These are phyloP conservation scores for Ophiocordyceps australis DNA, from an alignment of 2,329 filamentous ascomycete genomes.

Conservation along the genomic window DNA sequence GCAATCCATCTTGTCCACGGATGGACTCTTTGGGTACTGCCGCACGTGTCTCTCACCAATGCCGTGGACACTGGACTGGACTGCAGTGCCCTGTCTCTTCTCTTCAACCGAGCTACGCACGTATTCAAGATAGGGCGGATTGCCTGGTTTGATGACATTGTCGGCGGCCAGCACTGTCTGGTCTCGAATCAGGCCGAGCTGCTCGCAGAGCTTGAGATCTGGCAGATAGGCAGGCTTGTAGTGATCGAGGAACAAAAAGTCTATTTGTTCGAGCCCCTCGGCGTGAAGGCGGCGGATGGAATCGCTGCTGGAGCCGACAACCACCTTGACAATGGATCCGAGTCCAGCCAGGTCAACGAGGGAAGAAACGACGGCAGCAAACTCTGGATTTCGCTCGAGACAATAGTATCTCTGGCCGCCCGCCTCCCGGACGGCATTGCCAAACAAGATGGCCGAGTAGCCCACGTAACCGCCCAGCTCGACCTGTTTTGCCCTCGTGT, in stretches of 20 bases:
- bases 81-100: slow-evolving; percentile 25
- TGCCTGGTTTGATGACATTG: slow-evolving; percentile 54
- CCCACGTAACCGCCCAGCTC: slow-evolving; percentile 70
- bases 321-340: slow-evolving; percentile 48
- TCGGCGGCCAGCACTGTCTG: slow-evolving; percentile 50
- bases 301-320: slow-evolving; percentile 51
- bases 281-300: slow-evolving; percentile 42
- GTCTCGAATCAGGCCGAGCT: slow-evolving; percentile 41
- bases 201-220: slow-evolving; percentile 62
- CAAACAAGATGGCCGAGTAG: slow-evolving; percentile 66
- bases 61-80: slow-evolving; percentile 9
- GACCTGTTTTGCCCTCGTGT: slow-evolving; percentile 19
- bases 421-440: slow-evolving; percentile 40
- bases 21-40: slow-evolving; percentile 37
- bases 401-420: slow-evolving; percentile 52
- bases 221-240: slow-evolving; percentile 59
- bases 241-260: slow-evolving; percentile 66
- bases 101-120: slow-evolving; percentile 45
- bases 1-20: slow-evolving; percentile 16
- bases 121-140: slow-evolving; percentile 53
- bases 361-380: slow-evolving; percentile 48
- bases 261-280: slow-evolving; percentile 39
- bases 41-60: slow-evolving; percentile 24
- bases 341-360: slow-evolving; percentile 61
- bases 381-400: slow-evolving; percentile 57